These are phyloP conservation scores for Aspergillus alliaceus DNA, from an alignment of 2,329 filamentous ascomycete genomes.

Conservation along the genomic window DNA sequence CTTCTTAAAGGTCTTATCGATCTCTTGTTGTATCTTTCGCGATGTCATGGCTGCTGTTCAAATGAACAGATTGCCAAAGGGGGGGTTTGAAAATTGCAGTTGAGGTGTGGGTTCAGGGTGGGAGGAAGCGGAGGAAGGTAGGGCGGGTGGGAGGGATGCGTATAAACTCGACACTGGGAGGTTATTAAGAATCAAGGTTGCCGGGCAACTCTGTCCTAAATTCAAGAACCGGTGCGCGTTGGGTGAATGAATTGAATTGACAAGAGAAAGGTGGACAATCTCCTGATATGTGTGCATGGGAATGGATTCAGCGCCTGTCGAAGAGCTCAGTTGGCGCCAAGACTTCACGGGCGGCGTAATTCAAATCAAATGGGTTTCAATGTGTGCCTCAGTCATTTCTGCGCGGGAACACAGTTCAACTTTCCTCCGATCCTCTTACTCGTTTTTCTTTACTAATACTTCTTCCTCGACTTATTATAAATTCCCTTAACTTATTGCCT, in stretches of 20 bases:
- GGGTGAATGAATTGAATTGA: neutral
- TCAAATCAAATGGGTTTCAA: neutral
- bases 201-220: neutral
- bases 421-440: neutral
- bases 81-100: slow-evolving; percentile 2
- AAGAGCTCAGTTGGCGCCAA: slow-evolving; percentile 3
- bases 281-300: neutral
- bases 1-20: slow-evolving; percentile 99
- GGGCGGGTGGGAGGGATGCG: neutral
- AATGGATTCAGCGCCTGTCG: neutral
- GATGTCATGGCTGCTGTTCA: slow-evolving; percentile 69
- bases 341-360: slow-evolving; percentile 1
- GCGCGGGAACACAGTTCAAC: neutral
- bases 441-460: neutral
- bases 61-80: slow-evolving; percentile 24
- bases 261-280: neutral
- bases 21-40: slow-evolving; percentile 95
- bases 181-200: neutral
- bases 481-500: too few relatives aligned
- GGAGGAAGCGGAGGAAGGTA: slow-evolving; percentile 1
- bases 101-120: neutral
- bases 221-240: neutral
- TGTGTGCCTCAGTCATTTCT: neutral
- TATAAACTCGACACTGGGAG: neutral
- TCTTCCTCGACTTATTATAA: neutral